Base-by-base conservation (phyloP, 2,329 filamentous ascomycete species). In the Stemphylium vesicarium region DNA sequence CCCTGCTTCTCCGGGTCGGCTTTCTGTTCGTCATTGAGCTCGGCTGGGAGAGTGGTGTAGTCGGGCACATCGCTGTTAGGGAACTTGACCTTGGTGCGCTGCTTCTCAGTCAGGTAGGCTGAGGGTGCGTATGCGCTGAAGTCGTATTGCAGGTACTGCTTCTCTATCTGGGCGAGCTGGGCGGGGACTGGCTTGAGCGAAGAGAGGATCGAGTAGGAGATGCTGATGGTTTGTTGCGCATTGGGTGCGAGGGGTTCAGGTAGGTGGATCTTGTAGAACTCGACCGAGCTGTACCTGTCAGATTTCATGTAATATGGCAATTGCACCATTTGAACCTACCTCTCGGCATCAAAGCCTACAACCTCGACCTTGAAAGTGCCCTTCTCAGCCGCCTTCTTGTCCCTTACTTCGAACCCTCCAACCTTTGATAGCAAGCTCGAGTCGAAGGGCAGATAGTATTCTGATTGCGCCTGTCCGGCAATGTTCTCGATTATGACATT, bases 81-180 rank as follows among this genome's bases (percentile, higher is more conserved):
- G 66, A 96, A 88, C 81, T 97, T 97, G 78, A 99, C 79, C 78
- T 98, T 96, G 35, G 95, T 98, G 85, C 97, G 97, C 77, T 99
- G 95, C 80, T 96, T 96, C 69, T 85, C 76, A 12, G 92, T 97
- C 15, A 84, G 79, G 80, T 99, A 99, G 57, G 89, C 88, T 9
- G 91, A 96, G 13, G 88, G 88, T 41, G 83, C 85, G 78, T 96
- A 96, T 63, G 90, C 90, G 57, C 91, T 94, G 81, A 96, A 96
- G 51, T 86, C 82, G 81, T 96, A 92, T 52, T 85, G 82, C 48
- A 99, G 87, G 79, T 88, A 97, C 78, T 99, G 95, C 75, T 88
- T 86, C 46, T 92, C 92, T 40, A 87, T 83, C 76, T 99, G 95
- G n/a, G 83, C 81, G 72, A 99, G 94, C 49, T 86, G 79, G 2